Evolutionary conservation across 495 filamentous ascomycete species (phyloP), one percentile per base, ranked within the genome.

Genomic region (Aspergillus sclerotioniger): DNA sequence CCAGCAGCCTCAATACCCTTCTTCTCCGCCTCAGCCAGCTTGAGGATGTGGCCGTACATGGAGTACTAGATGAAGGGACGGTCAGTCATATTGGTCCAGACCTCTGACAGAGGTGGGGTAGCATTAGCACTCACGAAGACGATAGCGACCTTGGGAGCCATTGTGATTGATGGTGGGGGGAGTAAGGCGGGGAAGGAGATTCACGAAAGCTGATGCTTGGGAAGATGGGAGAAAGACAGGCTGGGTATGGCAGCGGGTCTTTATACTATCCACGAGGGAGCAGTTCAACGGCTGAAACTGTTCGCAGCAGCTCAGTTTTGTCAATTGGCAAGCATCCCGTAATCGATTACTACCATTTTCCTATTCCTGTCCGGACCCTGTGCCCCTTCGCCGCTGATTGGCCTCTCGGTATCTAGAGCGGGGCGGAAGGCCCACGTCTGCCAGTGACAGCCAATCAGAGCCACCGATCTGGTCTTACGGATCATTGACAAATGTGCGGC

Each of bases 91-190:
- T 33, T 61, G 15, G 17, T 31, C 12, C 16, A 8, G 10, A 43
- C 37, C 0, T 37, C 8, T 46, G 45, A 15, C 17, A 47, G n/a
- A n/a, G 35, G 13, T 16, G 44, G 25, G 56, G 53, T 45, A 37
- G 32, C 12, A 84, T 88, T 45, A 37, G 32, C 12, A 84, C 88
- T 64, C 84, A 93, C 90, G 66, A 82, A 92, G 73, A 96, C 82
- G 71, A 96, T 95, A 59, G 92, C 92, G 67, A 96, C 80, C 78
- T 90, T 93, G 74, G 91, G 90, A 79, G 91, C 91, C 91, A 95
- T 96, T 67, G 59, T 83, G 81, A 73, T n/a, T n/a, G 31, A 51
- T 68, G 21, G 20, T 20, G 20, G 39, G 17, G n/a, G 39, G 54
- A 29, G 33, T 44, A 21, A 21, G 52, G 17, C 32, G 32, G 25